Evolutionary conservation across 1,284 basidiomycete genomes (phyloP).

Genomic region (Rhodofomes roseus): DNA sequence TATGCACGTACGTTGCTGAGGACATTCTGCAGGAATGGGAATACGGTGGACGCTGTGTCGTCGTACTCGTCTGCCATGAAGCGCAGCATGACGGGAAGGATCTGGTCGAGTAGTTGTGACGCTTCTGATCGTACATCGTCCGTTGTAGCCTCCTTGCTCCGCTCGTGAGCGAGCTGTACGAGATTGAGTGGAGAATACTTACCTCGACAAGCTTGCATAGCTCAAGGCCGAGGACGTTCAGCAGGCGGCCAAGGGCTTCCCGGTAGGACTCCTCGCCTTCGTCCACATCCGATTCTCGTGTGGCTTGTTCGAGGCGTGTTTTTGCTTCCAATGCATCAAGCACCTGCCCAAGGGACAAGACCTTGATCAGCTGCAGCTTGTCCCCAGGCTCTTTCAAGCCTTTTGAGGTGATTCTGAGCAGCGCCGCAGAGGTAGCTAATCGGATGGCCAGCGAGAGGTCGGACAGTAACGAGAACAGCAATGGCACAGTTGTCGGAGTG

Average conservation of each 20-base stretch:
- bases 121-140: conserved; percentile 70
- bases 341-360: conserved; percentile 82
- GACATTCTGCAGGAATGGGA: conserved; percentile 75
- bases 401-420: conserved; percentile 85
- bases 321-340: conserved; percentile 77
- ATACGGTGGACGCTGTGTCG: conserved; percentile 82
- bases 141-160: conserved; percentile 52
- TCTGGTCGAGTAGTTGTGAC: conserved; percentile 59
- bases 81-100: conserved; percentile 80
- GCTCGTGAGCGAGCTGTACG: not conserved
- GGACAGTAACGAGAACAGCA: conserved; percentile 86
- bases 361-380: conserved; percentile 88
- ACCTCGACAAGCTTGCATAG: conserved; percentile 84
- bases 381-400: conserved; percentile 91
- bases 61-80: conserved; percentile 91
- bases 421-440: conserved; percentile 76
- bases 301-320: conserved; percentile 67
- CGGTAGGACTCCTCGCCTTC: conserved; percentile 84
- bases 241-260: conserved; percentile 83
- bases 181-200: conserved; percentile 20
- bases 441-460: conserved; percentile 78
- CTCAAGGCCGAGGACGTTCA: conserved; percentile 85
- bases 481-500: conserved; percentile 83
- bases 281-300: conserved; percentile 64
- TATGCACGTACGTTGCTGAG: conserved; percentile 62